These are phyloP conservation scores for Prototheca wickerhamii DNA, from an alignment of 163 green algal species.

Conservation along the genomic window DNA sequence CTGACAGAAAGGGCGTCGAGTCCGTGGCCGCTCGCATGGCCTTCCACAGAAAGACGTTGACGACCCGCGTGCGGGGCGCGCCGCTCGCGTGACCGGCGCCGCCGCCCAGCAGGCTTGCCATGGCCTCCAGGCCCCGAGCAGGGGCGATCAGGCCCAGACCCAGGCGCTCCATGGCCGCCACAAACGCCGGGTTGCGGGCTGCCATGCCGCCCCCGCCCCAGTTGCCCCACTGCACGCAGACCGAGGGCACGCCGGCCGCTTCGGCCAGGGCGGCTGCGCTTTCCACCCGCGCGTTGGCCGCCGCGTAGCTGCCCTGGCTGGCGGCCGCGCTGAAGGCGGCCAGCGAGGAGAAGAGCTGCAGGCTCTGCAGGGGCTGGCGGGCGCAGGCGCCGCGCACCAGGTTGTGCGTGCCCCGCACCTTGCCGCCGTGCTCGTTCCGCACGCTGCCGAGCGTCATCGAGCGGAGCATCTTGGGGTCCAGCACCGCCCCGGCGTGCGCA, in stretches of 20 bases:
- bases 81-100: conserved; percentile 40
- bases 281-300: conserved; percentile 32
- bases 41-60: not conserved
- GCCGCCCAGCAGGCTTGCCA: conserved; percentile 20
- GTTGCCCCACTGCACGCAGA: conserved; percentile 69
- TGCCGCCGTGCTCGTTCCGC: conserved; percentile 39
- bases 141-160: conserved; percentile 18
- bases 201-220: conserved; percentile 72
- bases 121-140: conserved; percentile 18
- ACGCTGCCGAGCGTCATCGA: conserved; percentile 39
- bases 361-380: not conserved
- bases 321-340: conserved; percentile 28
- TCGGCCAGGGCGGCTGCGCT: not conserved
- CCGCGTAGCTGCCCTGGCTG: conserved; percentile 55
- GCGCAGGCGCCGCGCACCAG: not conserved
- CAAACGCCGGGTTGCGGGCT: not conserved
- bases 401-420: conserved; percentile 1
- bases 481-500: conserved; percentile 60
- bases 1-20: not conserved
- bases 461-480: conserved; percentile 55
- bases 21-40: not conserved
- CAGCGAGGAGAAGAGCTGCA: conserved; percentile 42
- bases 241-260: not conserved
- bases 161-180: not conserved
- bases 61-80: conserved; percentile 19